Evolutionary conservation across 106 monocot species (phyloP), one percentile per base, ranked within the genome.

Genomic region (Phalaenopsis equestris): DNA sequence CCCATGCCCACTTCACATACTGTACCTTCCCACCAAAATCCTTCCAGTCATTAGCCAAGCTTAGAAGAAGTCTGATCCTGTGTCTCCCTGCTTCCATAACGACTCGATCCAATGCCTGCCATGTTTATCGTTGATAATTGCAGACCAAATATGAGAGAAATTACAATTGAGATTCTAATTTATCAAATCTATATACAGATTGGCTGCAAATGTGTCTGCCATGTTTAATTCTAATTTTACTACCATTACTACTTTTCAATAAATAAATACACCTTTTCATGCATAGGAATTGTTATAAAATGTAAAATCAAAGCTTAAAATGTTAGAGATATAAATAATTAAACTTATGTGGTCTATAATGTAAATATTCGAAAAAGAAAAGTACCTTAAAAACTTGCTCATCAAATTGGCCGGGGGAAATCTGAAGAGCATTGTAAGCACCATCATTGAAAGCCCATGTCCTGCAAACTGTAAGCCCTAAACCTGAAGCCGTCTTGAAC

Each of bases 381-480:
- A 56, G n/a, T 87, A 97, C 97, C 97, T 87, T 84, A 68, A 97
- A 97, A 42, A 97, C 89, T 36, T 84, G 77, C 70, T 97, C 92
- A 80, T 97, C 92, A 79, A 97, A 97, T 55, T 77, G 86, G 42
- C 94, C 97, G 4, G 85, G 97, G 37, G 97, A 94, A 61, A 97
- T 81, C 67, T 97, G 97, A 41, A 97, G 86, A 12, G 97, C 97
- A 83, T 94, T 88, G 84, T 97, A 86, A 24, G 89, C 46, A 3
- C 97, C 97, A 79, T 97, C 97, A 78, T 97, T 97, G 84, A 97
- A 97, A 8, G 94, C 97, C 97, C 97, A 97, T 16, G 97, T 92
- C 64, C 97, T 88, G 80, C 97, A 97, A 7, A 97, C 97, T 17
- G 94, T 94, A 73, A 97, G 92, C 8, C 97, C 97, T 90, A 97